Conservation (phyloP, 2,329 filamentous ascomycete species). For the Alternaria conjuncta region DNA sequence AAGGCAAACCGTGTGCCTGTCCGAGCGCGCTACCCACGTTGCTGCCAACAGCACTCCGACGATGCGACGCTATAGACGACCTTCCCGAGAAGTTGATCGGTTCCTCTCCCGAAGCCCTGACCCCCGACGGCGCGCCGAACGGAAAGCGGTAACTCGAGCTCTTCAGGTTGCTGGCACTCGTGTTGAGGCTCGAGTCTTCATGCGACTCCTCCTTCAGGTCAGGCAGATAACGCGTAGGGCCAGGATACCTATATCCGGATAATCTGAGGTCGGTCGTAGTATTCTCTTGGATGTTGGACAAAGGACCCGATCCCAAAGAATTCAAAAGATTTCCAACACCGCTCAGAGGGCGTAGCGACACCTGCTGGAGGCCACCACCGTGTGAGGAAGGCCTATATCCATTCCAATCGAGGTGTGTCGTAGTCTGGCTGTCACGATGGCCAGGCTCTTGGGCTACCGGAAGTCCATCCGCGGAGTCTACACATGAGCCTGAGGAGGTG, state of each 20-base stretch:
- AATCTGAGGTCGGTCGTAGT: slow-evolving; percentile 43
- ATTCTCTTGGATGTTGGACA: slow-evolving; percentile 30
- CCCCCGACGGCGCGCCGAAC: slow-evolving; percentile 19
- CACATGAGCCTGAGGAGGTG: slow-evolving; percentile 19
- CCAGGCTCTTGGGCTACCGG: slow-evolving; percentile 15
- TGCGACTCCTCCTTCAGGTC: slow-evolving; percentile 58
- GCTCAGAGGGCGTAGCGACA: slow-evolving; percentile 6
- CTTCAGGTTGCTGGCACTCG: slow-evolving; percentile 44
- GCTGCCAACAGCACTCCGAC: slow-evolving; percentile 26
- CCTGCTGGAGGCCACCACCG: background rate
- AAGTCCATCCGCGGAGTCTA: slow-evolving; percentile 17
- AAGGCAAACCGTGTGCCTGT: slow-evolving; percentile 51
- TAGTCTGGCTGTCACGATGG: slow-evolving; percentile 43
- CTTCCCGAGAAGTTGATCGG: slow-evolving; percentile 21
- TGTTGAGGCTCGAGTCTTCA: slow-evolving; percentile 54
- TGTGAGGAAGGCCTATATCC: background rate
- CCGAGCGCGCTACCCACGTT: slow-evolving; percentile 28
- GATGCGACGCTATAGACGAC: slow-evolving; percentile 30
- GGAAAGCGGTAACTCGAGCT: slow-evolving; percentile 36
- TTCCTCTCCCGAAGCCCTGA: slow-evolving; percentile 32
- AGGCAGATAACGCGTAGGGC: slow-evolving; percentile 45
- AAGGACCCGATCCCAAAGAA: background rate
- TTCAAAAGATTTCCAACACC: slow-evolving; percentile 13
- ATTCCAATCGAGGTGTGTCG: slow-evolving; percentile 44
- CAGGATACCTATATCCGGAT: slow-evolving; percentile 41